A percentile compares a stretch with the other conserved stretches of the same genome.
Evolutionary conservation across 352 stramenopile species (phyloP).

Genomic region (Thraustochytrium sp.): DNA sequence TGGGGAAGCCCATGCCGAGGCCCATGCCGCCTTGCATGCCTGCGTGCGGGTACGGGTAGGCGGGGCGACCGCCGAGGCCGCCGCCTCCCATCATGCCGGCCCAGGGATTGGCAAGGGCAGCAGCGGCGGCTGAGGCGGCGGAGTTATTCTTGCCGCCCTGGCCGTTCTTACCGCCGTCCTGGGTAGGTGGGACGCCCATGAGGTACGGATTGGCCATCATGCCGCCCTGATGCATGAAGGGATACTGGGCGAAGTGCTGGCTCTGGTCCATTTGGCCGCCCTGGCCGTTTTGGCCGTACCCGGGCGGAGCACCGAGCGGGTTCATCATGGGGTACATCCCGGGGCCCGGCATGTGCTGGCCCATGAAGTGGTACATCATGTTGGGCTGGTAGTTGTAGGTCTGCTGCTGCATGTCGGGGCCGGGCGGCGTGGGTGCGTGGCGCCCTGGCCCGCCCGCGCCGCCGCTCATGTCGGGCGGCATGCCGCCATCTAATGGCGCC

Average conservation of each 20-base stretch:
- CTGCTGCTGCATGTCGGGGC: not conserved
- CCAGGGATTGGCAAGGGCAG: not conserved
- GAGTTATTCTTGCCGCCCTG: not conserved
- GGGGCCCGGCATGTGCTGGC: not conserved
- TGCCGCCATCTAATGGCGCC: not conserved
- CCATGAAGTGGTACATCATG: conserved; percentile 31
- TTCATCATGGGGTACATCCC: conserved; percentile 27
- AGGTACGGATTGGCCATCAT: conserved; percentile 26
- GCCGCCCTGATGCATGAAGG: conserved; percentile 12
- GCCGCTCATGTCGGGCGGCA: conserved; percentile 2
- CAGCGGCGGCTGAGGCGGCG: not conserved
- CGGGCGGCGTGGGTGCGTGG: not conserved
- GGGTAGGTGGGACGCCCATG: too few species aligned
- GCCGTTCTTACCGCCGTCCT: not conserved
- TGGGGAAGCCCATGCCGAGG: conserved; percentile 2
- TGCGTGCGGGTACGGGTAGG: conserved; percentile 2
- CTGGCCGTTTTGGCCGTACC: not conserved
- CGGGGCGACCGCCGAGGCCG: not conserved
- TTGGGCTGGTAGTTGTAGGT: not conserved
- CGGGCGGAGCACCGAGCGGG: not conserved
- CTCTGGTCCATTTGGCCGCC: not conserved
- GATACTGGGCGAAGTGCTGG: not conserved
- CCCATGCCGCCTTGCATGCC: not conserved
- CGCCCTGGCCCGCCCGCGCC: too few species aligned
- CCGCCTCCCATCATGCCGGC: not conserved